Percentiles rank a stretch among this genome's conserved stretches.
Conservation (phyloP, 306 rosid species). For the Vigna nakashimae region DNA sequence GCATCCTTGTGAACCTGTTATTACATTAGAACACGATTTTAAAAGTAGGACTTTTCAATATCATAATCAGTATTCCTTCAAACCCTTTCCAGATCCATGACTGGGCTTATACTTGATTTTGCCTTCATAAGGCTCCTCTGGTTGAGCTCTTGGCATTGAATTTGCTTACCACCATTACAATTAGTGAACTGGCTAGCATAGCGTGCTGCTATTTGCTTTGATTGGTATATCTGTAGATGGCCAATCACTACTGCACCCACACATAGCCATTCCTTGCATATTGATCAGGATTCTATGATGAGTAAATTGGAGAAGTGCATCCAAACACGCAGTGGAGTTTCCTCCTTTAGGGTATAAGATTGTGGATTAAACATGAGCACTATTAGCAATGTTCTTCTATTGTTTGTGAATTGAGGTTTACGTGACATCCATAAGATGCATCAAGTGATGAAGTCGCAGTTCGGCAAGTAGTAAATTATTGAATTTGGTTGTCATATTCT, state of each 20-base stretch:
- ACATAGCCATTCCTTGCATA: slow-evolving; percentile 5
- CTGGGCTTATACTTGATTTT: slow-evolving; percentile 25
- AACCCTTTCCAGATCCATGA: slow-evolving; percentile 15
- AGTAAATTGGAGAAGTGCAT: slow-evolving; percentile 27
- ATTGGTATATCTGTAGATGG: not conserved
- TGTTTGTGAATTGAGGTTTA: slow-evolving; percentile 27
- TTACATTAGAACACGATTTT: slow-evolving; percentile 10
- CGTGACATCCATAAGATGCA: slow-evolving; percentile 26
- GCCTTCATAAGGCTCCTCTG: not conserved
- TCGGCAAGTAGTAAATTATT: slow-evolving; percentile 8
- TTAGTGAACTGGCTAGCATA: slow-evolving; percentile 23
- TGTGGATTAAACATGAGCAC: slow-evolving; percentile 16
- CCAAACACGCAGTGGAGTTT: not conserved
- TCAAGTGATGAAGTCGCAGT: slow-evolving; percentile 29
- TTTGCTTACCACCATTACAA: slow-evolving; percentile 14
- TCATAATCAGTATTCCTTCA: slow-evolving; percentile 13
- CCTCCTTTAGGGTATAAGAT: slow-evolving; percentile 24
- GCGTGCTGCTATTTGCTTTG: slow-evolving; percentile 26
- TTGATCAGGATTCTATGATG: not conserved
- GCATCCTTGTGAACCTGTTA: not conserved
- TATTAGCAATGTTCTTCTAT: slow-evolving; percentile 29
- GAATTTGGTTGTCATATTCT: slow-evolving; percentile 28
- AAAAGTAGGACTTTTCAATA: not conserved
- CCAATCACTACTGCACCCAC: slow-evolving; percentile 14
- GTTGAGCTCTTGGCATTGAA: not conserved